phyloP scores from a whole-genome alignment of 2,329 filamentous ascomycete species.

The Pyrenochaeta sp. region DNA sequence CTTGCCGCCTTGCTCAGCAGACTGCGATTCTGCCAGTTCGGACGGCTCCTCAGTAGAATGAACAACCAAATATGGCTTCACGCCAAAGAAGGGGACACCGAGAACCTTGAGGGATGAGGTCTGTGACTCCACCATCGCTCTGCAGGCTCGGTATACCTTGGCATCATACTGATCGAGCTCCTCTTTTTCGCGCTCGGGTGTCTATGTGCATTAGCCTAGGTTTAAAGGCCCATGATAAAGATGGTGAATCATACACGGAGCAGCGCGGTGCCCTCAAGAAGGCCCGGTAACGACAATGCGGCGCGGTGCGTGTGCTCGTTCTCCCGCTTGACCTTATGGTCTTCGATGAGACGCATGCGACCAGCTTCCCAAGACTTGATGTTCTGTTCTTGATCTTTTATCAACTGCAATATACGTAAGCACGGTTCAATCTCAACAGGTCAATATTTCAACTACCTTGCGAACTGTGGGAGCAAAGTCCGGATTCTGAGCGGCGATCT shows the following conservation, averaged over 20 bases:
- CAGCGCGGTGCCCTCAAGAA: constrained; percentile 29
- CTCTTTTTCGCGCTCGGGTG: constrained; percentile 57
- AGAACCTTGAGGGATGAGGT: constrained; percentile 63
- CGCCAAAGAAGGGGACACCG: constrained; percentile 50
- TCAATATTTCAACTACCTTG: constrained; percentile 41
- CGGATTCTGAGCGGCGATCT: constrained; percentile 56
- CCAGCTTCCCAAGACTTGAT: constrained; percentile 68
- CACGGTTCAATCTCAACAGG: not conserved
- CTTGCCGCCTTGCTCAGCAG: constrained; percentile 18
- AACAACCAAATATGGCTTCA: constrained; percentile 33
- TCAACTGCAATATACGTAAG: constrained; percentile 56
- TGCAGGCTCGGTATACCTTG: constrained; percentile 69
- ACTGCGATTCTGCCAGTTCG: constrained; percentile 4
- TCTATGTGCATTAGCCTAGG: constrained; percentile 38
- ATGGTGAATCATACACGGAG: constrained; percentile 28
- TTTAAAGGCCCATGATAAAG: no score
- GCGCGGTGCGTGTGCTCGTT: constrained; percentile 64
- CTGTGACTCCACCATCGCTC: constrained; percentile 68
- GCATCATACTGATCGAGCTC: constrained; percentile 67
- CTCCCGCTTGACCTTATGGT: constrained; percentile 61
- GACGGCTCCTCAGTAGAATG: constrained; percentile 26
- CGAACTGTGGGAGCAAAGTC: constrained; percentile 52
- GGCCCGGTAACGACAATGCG: constrained; percentile 55
- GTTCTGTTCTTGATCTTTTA: constrained; percentile 69
- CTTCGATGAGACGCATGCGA: constrained; percentile 60